Evolutionary conservation across 208 protist genomes (phyloP).

Genomic region (Wallacemonas collosoma): DNA sequence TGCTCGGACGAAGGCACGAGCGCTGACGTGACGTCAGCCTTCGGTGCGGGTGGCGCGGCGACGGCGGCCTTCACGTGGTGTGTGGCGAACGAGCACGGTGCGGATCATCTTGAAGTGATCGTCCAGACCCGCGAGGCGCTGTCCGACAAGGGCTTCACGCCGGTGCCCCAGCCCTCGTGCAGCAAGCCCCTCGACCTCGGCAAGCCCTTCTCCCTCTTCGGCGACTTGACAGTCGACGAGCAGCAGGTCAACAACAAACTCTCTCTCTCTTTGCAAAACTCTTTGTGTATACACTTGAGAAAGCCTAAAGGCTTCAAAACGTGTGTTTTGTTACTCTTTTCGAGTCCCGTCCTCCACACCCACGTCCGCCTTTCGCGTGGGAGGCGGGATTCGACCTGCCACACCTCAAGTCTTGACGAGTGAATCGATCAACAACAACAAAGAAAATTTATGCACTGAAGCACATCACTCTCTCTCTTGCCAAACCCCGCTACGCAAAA

Average conservation of each 20-base stretch:
- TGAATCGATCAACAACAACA: too few relatives aligned
- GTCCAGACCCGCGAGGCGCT: slow-evolving; percentile 78
- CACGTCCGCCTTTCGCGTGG: too few relatives aligned
- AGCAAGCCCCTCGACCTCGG: slow-evolving; percentile 91
- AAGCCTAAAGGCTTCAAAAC: too few relatives aligned
- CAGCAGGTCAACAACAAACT: slow-evolving; percentile 29
- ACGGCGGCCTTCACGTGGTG: slow-evolving; percentile 82
- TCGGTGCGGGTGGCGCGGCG: slow-evolving; percentile 78
- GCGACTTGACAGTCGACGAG: slow-evolving; percentile 65
- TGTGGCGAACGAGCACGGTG: slow-evolving; percentile 61
- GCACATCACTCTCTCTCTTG: too few relatives aligned
- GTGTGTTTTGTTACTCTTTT: too few relatives aligned
- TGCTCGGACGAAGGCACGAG: slow-evolving; percentile 86
- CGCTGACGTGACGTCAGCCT: slow-evolving; percentile 55
- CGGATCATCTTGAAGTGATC: slow-evolving; percentile 82
- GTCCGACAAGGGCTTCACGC: slow-evolving; percentile 62
- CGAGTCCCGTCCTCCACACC: too few relatives aligned
- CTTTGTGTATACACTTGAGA: too few relatives aligned
- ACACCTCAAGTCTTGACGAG: too few relatives aligned
- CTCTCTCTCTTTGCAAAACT: too few relatives aligned
- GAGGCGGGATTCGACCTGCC: too few relatives aligned
- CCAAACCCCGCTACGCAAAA: too few relatives aligned
- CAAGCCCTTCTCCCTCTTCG: slow-evolving; percentile 90
- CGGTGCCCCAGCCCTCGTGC: slow-evolving; percentile 88
- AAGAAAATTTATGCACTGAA: too few relatives aligned